These are phyloP conservation scores for Cystobasidium sp. DNA, from an alignment of 1,284 basidiomycete species.

Conservation along the genomic window DNA sequence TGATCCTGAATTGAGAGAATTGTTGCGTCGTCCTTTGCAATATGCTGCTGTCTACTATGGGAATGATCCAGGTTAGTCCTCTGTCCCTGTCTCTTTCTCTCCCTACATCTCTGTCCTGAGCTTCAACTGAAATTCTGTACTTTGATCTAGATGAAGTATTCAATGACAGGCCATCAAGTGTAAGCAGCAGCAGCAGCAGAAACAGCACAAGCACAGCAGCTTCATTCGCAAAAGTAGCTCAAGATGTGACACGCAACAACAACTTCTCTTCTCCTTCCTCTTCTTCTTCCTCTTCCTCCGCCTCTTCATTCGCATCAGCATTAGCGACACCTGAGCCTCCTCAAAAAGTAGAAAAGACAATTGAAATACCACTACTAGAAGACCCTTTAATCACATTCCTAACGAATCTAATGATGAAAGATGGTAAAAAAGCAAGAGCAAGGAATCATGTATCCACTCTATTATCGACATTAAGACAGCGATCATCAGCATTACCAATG, in stretches of 20 bases:
- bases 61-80: conserved; percentile 11
- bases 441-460: conserved; percentile 54
- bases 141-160: conserved; percentile 3
- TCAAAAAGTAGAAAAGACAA: neutral
- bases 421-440: conserved; percentile 58
- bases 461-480: conserved; percentile 53
- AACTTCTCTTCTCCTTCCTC: neutral
- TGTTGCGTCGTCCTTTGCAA: neutral
- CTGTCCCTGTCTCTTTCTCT: neutral
- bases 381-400: conserved; percentile 54
- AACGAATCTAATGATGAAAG: conserved; percentile 57
- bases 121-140: neutral
- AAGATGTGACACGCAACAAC: neutral
- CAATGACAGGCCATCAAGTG: neutral
- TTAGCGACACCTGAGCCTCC: neutral
- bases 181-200: neutral
- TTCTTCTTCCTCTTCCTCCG: neutral
- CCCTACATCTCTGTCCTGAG: neutral
- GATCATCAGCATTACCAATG: conserved; percentile 55
- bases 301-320: neutral
- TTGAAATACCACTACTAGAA: conserved; percentile 43
- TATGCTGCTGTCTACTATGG: conserved; percentile 4
- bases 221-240: neutral
- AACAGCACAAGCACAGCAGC: neutral
- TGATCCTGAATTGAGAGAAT: conserved; percentile 1